Conservation (phyloP, 108 stramenopile species). For the Epithemia pelagica region DNA sequence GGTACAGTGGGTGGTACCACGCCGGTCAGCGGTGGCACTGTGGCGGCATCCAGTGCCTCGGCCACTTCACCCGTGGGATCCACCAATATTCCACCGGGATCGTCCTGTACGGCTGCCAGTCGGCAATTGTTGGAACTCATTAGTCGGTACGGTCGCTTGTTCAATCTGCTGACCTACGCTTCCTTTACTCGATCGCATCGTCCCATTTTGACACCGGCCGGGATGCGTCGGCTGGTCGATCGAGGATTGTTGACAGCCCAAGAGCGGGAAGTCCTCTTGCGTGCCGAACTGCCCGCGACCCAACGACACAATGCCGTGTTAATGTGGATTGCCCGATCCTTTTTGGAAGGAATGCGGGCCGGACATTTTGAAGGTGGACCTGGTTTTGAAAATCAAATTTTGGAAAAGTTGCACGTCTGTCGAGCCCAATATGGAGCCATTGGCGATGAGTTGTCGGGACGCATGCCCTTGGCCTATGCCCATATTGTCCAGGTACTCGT, state of each 20-base stretch:
- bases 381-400: slow-evolving; percentile 76
- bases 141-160: slow-evolving; percentile 75
- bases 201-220: slow-evolving; percentile 78
- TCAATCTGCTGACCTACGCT: slow-evolving; percentile 84
- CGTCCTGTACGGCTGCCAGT: slow-evolving; percentile 63
- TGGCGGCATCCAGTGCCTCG: background rate
- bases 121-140: slow-evolving; percentile 67
- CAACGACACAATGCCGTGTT: slow-evolving; percentile 84
- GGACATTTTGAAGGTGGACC: slow-evolving; percentile 75
- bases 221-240: slow-evolving; percentile 81
- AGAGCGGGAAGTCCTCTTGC: slow-evolving; percentile 61
- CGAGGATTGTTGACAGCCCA: slow-evolving; percentile 73
- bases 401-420: slow-evolving; percentile 83
- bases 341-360: slow-evolving; percentile 64
- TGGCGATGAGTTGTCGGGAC: slow-evolving; percentile 75
- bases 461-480: slow-evolving; percentile 90
- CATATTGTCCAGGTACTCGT: slow-evolving; percentile 87
- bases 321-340: slow-evolving; percentile 77
- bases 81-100: slow-evolving; percentile 9
- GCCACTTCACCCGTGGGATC: background rate
- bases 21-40: background rate
- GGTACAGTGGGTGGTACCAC: background rate
- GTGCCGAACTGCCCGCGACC: slow-evolving; percentile 74
- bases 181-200: slow-evolving; percentile 85
- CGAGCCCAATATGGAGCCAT: slow-evolving; percentile 82